Evolutionary conservation across 163 green algal genomes (phyloP).

Genomic region (Smithsoniella earleae): DNA sequence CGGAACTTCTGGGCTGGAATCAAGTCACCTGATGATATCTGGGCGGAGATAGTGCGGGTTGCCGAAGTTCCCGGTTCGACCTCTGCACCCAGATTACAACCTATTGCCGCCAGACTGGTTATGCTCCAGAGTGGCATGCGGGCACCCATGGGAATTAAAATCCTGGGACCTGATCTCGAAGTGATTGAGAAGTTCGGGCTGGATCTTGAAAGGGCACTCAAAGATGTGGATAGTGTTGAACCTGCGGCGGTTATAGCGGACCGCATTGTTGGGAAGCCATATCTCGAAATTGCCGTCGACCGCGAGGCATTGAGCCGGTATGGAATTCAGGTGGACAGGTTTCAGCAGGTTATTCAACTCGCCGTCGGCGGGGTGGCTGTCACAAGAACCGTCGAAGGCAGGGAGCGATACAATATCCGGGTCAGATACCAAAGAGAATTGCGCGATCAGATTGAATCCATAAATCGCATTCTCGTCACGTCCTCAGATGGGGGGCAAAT

Average conservation of each 20-base stretch:
- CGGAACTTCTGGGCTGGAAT: no score
- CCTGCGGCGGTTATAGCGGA: not conserved
- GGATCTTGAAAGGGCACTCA: not conserved
- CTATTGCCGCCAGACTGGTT: not conserved
- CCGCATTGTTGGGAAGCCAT: not conserved
- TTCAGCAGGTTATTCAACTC: not conserved
- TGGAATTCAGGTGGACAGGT: not conserved
- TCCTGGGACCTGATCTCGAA: not conserved
- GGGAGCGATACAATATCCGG: no score
- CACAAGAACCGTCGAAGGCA: no score
- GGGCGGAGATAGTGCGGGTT: no score
- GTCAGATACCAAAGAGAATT: no score
- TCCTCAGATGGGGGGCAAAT: not conserved
- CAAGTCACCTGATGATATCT: no score
- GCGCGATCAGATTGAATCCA: no score
- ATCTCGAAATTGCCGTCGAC: not conserved
- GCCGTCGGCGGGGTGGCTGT: not conserved
- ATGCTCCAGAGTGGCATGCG: not conserved
- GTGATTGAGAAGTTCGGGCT: not conserved
- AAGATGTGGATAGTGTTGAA: not conserved
- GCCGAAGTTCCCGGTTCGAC: no score
- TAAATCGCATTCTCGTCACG: not conserved
- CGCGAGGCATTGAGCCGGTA: not conserved
- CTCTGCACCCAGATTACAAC: no score
- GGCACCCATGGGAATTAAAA: not conserved